Evolutionary conservation across 1,139 yeast genomes (phyloP).

Genomic region (Sugiyamaella grinbergsii): DNA sequence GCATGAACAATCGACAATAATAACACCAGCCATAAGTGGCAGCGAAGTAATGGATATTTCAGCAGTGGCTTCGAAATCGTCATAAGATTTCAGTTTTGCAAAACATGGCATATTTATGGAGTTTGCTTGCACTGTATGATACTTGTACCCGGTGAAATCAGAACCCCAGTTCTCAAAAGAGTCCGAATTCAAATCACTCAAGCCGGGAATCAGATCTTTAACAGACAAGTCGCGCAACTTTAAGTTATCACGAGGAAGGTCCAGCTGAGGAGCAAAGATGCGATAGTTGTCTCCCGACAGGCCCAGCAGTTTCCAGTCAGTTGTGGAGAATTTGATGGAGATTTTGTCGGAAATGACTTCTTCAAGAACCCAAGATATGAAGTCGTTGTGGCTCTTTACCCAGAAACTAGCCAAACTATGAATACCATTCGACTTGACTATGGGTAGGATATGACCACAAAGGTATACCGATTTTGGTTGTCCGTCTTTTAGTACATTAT

Average conservation of each 20-base stretch:
- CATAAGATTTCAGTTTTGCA: slow-evolving; percentile 15
- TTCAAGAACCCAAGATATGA: slow-evolving; percentile 82
- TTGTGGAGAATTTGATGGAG: slow-evolving; percentile 53
- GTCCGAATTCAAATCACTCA: slow-evolving; percentile 25
- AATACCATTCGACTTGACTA: slow-evolving; percentile 48
- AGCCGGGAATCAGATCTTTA: slow-evolving; percentile 24
- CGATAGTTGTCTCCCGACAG: slow-evolving; percentile 29
- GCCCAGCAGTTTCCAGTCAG: slow-evolving; percentile 32
- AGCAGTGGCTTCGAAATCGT: slow-evolving; percentile 12
- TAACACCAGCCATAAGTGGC: slow-evolving; percentile 86
- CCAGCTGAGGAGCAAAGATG: slow-evolving; percentile 26
- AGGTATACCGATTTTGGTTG: slow-evolving; percentile 45
- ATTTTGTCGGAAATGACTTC: slow-evolving; percentile 83
- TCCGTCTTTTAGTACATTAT: slow-evolving; percentile 8
- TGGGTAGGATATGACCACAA: slow-evolving; percentile 59
- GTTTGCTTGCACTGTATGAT: slow-evolving; percentile 17
- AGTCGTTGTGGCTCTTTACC: slow-evolving; percentile 67
- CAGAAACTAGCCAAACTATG: slow-evolving; percentile 55
- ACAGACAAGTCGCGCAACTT: slow-evolving; percentile 11
- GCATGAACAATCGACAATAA: slow-evolving; percentile 61
- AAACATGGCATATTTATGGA: slow-evolving; percentile 20
- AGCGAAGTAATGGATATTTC: slow-evolving; percentile 46
- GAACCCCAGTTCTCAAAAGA: slow-evolving; percentile 18
- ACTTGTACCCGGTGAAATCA: slow-evolving; percentile 19
- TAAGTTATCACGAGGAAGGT: slow-evolving; percentile 17